These are phyloP conservation scores for Apophysomyces variabilis DNA, from an alignment of 371 early-diverging fungal species.

Conservation along the genomic window DNA sequence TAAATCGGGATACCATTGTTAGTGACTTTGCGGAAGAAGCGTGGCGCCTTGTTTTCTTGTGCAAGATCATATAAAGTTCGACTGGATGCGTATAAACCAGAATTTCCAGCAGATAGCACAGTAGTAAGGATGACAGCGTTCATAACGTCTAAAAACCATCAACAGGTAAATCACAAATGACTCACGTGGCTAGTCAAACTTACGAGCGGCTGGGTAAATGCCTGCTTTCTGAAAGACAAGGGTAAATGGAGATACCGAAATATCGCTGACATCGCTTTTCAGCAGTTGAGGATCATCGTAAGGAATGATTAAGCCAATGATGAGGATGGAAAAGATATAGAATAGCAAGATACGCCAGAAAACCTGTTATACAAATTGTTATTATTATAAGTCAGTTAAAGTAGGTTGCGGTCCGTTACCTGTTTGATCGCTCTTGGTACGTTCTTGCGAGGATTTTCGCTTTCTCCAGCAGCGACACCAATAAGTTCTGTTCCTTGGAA, in stretches of 20 bases:
- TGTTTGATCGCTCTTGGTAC: slow-evolving; percentile 61
- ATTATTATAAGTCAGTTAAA: background rate
- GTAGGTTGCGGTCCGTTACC: slow-evolving; percentile 6
- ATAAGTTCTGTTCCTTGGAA: slow-evolving; percentile 87
- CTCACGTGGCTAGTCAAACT: background rate
- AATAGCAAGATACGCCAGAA: slow-evolving; percentile 74
- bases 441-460: slow-evolving; percentile 71
- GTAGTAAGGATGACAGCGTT: slow-evolving; percentile 58
- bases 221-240: slow-evolving; percentile 66
- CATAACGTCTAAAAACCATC: slow-evolving; percentile 33
- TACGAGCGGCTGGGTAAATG: slow-evolving; percentile 41
- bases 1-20: slow-evolving; percentile 58
- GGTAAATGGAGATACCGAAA: slow-evolving; percentile 72
- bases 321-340: slow-evolving; percentile 66
- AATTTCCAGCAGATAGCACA: slow-evolving; percentile 70
- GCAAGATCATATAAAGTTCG: slow-evolving; percentile 70
- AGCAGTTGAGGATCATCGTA: slow-evolving; percentile 61
- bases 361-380: slow-evolving; percentile 24
- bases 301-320: slow-evolving; percentile 73
- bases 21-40: slow-evolving; percentile 47
- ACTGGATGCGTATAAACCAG: slow-evolving; percentile 73
- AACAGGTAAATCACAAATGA: background rate
- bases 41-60: slow-evolving; percentile 62
- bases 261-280: slow-evolving; percentile 44
- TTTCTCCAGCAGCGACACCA: slow-evolving; percentile 79